These are phyloP conservation scores for Pseudoneurospora amorphoporcata DNA, from an alignment of 495 filamentous ascomycete genomes.

Conservation along the genomic window DNA sequence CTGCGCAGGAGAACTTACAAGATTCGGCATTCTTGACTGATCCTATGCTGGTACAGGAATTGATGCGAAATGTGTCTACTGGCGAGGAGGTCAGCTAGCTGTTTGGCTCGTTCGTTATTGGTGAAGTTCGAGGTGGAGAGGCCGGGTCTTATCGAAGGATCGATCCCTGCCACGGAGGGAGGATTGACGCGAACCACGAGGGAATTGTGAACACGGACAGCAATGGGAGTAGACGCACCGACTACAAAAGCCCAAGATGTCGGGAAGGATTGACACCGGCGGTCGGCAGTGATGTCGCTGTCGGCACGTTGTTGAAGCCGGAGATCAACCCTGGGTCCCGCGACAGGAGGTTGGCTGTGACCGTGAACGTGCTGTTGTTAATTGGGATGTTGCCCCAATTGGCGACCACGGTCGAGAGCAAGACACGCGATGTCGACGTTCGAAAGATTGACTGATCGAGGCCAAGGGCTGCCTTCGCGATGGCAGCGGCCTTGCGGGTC, in stretches of 20 bases:
- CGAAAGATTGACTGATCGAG: conserved; percentile 3
- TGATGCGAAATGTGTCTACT: conserved; percentile 6
- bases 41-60: conserved; percentile 17
- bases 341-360: not conserved
- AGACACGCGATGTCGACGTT: not conserved
- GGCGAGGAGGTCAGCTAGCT: not conserved
- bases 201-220: not conserved
- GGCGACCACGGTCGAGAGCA: not conserved
- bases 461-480: conserved; percentile 11
- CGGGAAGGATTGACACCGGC: not conserved
- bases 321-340: not conserved
- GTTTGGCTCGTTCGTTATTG: not conserved
- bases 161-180: not conserved
- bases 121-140: not conserved
- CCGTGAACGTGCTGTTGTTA: not conserved
- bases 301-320: not conserved
- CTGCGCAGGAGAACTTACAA: not conserved
- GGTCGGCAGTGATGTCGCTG: not conserved
- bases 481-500: conserved; percentile 9
- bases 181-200: not conserved
- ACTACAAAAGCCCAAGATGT: not conserved
- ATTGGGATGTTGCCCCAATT: not conserved
- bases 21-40: not conserved
- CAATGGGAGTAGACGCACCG: not conserved
- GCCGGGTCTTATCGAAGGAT: not conserved